These are phyloP conservation scores for Tulasnella calospora DNA, from an alignment of 768 basidiomycete species.

Conservation along the genomic window DNA sequence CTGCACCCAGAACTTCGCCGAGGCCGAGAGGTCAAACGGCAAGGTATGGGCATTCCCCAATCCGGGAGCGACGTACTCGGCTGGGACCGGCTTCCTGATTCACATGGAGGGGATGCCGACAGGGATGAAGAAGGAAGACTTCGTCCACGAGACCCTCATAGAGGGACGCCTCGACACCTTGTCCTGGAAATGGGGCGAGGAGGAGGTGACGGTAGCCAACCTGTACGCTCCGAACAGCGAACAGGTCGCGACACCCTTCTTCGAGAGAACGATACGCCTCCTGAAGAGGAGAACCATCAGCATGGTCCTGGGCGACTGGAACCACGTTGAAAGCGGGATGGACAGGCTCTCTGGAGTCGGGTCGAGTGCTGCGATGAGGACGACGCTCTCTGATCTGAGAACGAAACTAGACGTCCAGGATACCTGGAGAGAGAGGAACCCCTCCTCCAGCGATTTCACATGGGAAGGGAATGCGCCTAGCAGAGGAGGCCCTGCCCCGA, in stretches of 20 bases:
- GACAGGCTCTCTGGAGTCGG: too few species aligned
- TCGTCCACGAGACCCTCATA: background rate
- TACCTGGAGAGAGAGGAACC: background rate
- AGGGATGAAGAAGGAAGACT: background rate
- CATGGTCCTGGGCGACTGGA: constrained; percentile 8
- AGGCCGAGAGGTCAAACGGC: background rate
- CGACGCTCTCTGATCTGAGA: background rate
- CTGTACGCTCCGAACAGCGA: background rate
- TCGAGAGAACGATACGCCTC: background rate
- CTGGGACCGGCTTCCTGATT: background rate
- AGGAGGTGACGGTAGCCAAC: background rate
- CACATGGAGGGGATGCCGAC: background rate
- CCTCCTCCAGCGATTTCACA: background rate
- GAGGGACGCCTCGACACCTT: background rate
- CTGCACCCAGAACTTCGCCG: background rate
- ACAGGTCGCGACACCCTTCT: background rate
- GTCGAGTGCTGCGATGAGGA: too few species aligned
- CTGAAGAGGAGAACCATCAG: too few species aligned
- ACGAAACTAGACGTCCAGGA: background rate
- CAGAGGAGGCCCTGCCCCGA: background rate
- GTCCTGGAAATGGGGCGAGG: background rate
- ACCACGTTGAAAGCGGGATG: background rate
- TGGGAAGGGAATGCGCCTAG: background rate
- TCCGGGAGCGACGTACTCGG: background rate
- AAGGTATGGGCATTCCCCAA: constrained; percentile 2